A percentile compares a stretch with the other conserved stretches of the same genome.
phyloP scores from a whole-genome alignment of 2,329 filamentous ascomycete genomes.

The Volutella citrinella region DNA sequence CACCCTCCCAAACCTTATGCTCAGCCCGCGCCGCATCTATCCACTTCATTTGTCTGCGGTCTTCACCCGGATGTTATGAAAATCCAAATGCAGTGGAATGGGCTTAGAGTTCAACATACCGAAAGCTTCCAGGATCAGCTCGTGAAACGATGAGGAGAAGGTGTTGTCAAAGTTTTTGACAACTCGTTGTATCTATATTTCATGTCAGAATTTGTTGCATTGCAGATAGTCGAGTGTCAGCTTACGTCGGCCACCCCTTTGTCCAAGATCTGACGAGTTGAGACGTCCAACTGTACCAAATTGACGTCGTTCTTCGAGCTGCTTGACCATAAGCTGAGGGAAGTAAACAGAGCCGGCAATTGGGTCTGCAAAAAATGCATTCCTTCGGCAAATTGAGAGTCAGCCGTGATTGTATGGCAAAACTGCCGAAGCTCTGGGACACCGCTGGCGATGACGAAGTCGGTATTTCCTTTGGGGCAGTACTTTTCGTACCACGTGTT shows the following conservation, averaged over 20 bases:
- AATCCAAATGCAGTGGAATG: background rate
- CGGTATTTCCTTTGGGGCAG: constrained; percentile 24
- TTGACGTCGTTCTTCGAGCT: constrained; percentile 2
- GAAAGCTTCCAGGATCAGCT: constrained; percentile 13
- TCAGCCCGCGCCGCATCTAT: constrained; percentile 14
- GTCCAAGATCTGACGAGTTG: background rate
- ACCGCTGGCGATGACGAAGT: constrained; percentile 26
- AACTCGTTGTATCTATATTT: constrained; percentile 5
- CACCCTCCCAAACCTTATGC: constrained; percentile 10
- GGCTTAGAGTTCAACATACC: constrained; percentile 10
- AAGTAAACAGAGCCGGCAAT: constrained; percentile 25
- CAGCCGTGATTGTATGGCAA: constrained; percentile 31
- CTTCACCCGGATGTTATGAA: constrained; percentile 1
- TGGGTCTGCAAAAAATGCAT: constrained; percentile 26
- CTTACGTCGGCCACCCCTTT: constrained; percentile 1
- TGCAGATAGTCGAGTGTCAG: accelerated
- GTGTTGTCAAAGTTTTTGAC: constrained; percentile 1
- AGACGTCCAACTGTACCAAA: background rate
- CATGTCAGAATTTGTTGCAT: constrained; percentile 1
- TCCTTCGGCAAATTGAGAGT: constrained; percentile 28
- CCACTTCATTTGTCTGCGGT: constrained; percentile 12
- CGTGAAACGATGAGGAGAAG: constrained; percentile 12
- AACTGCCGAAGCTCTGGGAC: constrained; percentile 31
- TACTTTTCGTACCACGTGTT: constrained; percentile 33
- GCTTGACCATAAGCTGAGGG: constrained; percentile 25